phyloP scores from a whole-genome alignment of 495 filamentous ascomycete genomes.

The Penicillium manginii region DNA sequence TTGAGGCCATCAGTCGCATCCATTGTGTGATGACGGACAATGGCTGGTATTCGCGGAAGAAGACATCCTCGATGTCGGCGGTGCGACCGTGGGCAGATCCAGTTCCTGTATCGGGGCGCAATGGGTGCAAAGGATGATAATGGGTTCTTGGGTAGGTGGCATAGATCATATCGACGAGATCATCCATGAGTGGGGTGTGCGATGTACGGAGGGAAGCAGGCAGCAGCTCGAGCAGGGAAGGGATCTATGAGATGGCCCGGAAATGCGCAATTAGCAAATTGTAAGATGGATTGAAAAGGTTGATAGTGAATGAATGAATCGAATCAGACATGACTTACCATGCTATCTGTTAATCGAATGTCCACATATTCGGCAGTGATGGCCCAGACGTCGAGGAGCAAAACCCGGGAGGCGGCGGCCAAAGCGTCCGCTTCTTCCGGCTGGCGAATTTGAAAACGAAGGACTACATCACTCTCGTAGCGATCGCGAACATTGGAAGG shows the following conservation, averaged over 20 bases:
- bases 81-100: slow-evolving; percentile 37
- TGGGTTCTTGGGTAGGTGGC: slow-evolving; percentile 68
- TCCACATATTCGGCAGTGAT: slow-evolving; percentile 85
- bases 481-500: slow-evolving; percentile 59
- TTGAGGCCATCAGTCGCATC: slow-evolving; percentile 86
- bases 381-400: slow-evolving; percentile 90
- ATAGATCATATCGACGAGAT: slow-evolving; percentile 76
- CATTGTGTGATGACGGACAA: slow-evolving; percentile 77
- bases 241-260: slow-evolving; percentile 56
- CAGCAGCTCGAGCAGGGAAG: slow-evolving; percentile 80
- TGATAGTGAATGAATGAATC: no score
- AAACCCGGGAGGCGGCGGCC: slow-evolving; percentile 69
- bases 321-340: slow-evolving; percentile 51
- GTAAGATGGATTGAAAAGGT: no score
- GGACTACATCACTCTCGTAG: slow-evolving; percentile 81
- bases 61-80: slow-evolving; percentile 60
- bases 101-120: slow-evolving; percentile 37
- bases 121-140: slow-evolving; percentile 31
- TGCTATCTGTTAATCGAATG: slow-evolving; percentile 75
- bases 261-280: no score
- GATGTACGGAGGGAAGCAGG: slow-evolving; percentile 74
- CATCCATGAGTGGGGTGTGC: slow-evolving; percentile 76
- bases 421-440: slow-evolving; percentile 72
- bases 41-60: slow-evolving; percentile 88
- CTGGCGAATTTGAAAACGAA: slow-evolving; percentile 81